A percentile compares a stretch with the other conserved stretches of the same genome.
Conservation (phyloP, 352 stramenopile genomes). For the Thalassiosira ordinaria region DNA sequence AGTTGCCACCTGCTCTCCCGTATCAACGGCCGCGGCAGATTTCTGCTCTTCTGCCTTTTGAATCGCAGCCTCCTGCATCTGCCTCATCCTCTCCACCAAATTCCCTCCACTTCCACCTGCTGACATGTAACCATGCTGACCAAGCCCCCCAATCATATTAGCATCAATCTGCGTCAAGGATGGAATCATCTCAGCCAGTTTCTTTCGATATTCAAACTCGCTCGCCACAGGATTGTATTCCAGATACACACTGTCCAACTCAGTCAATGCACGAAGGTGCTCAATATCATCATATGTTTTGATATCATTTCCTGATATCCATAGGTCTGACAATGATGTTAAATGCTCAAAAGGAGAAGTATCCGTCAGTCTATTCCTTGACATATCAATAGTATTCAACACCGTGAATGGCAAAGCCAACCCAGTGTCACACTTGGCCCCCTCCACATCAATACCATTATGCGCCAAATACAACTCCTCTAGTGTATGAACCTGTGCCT, state of each 20-base stretch:
- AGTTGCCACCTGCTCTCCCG: background rate
- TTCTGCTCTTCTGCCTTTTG: constrained; percentile 38
- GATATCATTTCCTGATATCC: constrained; percentile 84
- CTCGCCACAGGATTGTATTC: constrained; percentile 94
- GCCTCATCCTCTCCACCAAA: constrained; percentile 62
- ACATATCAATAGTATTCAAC: constrained; percentile 86
- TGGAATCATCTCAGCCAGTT: constrained; percentile 89
- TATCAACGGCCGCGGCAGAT: background rate
- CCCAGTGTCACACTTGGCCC: constrained; percentile 87
- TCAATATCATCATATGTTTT: constrained; percentile 73
- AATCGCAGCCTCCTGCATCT: constrained; percentile 70
- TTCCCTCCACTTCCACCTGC: constrained; percentile 14
- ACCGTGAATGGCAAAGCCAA: constrained; percentile 89
- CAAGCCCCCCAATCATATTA: constrained; percentile 71
- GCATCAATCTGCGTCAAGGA: constrained; percentile 96
- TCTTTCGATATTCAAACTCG: constrained; percentile 95
- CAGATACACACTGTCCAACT: constrained; percentile 93
- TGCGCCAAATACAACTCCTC: constrained; percentile 98
- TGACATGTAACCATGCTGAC: constrained; percentile 33
- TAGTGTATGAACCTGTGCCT: constrained; percentile 86
- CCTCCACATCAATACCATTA: constrained; percentile 94
- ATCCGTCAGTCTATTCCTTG: constrained; percentile 79
- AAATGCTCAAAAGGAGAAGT: constrained; percentile 74
- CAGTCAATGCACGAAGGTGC: constrained; percentile 52
- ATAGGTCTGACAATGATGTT: constrained; percentile 76